Percentiles rank a stretch among this genome's conserved stretches.
Conservation (phyloP, 2,329 filamentous ascomycete genomes). For the Lecanoromycetidae sp. region DNA sequence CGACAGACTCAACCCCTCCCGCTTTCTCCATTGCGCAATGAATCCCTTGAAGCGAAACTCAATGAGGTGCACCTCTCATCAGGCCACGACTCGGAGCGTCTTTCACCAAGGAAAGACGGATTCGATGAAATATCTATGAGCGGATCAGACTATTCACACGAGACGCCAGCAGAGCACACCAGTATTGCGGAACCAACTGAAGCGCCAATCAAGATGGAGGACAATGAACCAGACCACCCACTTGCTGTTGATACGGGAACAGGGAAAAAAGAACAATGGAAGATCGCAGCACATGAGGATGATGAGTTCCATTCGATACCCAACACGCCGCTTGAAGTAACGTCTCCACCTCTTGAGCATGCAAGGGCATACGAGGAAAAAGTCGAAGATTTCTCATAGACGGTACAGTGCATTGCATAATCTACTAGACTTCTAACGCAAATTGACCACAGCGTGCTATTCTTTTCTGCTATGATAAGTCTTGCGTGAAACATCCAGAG, state of each 20-base stretch:
- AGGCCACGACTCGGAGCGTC: slow-evolving; percentile 14
- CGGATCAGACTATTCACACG: slow-evolving; percentile 17
- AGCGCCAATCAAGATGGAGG: slow-evolving; percentile 8
- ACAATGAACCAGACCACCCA: background rate
- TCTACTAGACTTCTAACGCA: background rate
- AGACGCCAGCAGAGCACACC: slow-evolving; percentile 1
- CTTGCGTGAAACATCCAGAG: background rate
- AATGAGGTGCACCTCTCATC: slow-evolving; percentile 18
- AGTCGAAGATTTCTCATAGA: slow-evolving; percentile 7
- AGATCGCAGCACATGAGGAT: too few relatives aligned
- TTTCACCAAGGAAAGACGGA: slow-evolving; percentile 21
- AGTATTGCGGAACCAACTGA: too few relatives aligned
- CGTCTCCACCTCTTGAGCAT: slow-evolving; percentile 19
- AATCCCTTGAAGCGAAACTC: slow-evolving; percentile 18
- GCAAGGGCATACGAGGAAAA: slow-evolving; percentile 11
- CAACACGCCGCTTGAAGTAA: slow-evolving; percentile 25
- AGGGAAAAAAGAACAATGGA: background rate
- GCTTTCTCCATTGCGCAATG: background rate
- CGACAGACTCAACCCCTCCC: slow-evolving; percentile 16
- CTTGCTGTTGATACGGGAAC: background rate
- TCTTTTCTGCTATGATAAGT: background rate
- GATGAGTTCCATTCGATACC: slow-evolving; percentile 33
- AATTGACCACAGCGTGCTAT: background rate
- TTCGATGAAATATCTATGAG: slow-evolving; percentile 27
- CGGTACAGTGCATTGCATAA: background rate